These are phyloP conservation scores for Penium margaritaceum DNA, from an alignment of 139 green algal genomes.

Conservation along the genomic window DNA sequence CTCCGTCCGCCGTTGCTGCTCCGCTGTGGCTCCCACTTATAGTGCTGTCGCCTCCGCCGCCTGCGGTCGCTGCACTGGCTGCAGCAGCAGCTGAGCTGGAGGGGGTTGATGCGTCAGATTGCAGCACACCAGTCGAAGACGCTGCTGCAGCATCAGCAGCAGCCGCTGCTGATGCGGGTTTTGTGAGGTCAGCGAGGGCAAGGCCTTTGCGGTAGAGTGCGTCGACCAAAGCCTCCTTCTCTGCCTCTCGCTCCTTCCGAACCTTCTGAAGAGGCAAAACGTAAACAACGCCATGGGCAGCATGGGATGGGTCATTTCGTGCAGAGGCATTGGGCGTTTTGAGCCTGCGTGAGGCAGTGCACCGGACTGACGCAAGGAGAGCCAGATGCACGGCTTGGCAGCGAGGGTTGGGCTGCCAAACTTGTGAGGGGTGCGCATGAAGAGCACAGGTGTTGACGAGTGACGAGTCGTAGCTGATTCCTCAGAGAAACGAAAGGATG, in stretches of 20 bases:
- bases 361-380: no score
- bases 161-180: background rate
- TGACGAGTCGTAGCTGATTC: no score
- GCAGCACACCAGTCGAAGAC: background rate
- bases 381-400: no score
- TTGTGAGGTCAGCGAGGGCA: slow-evolving; percentile 20
- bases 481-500: no score
- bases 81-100: background rate
- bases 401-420: no score
- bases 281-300: no score
- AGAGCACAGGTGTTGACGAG: no score
- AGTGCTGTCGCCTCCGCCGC: background rate
- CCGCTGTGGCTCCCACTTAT: background rate
- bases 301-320: no score
- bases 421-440: no score
- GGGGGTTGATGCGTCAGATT: background rate
- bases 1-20: background rate
- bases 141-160: background rate
- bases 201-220: slow-evolving; percentile 12
- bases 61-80: background rate
- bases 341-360: no score
- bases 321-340: no score
- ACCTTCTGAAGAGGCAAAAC: no score
- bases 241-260: slow-evolving; percentile 24
- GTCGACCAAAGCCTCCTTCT: slow-evolving; percentile 13